Percentiles rank a stretch among this genome's conserved stretches.
These are phyloP conservation scores for Apiospora aurea DNA, from an alignment of 2,329 filamentous ascomycete genomes.

Conservation along the genomic window DNA sequence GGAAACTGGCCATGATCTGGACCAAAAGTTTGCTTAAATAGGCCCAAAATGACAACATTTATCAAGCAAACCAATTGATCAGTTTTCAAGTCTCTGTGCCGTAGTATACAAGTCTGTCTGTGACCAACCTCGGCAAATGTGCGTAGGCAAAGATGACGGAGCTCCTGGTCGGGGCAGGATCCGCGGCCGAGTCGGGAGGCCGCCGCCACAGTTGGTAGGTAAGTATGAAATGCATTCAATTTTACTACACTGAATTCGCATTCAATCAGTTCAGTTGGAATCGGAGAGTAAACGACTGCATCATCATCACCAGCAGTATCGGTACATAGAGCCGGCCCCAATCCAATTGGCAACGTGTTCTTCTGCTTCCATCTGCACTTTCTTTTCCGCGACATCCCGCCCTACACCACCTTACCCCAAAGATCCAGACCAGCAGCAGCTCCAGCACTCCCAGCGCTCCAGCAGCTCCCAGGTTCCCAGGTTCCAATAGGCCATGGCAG, in stretches of 20 bases:
- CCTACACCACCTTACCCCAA: background rate
- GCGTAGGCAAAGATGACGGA: background rate
- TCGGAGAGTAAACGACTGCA: background rate
- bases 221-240: background rate
- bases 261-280: background rate
- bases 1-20: background rate
- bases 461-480: no score
- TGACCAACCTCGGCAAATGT: background rate
- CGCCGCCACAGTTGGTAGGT: no score
- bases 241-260: background rate
- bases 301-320: background rate
- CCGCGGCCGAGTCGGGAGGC: no score
- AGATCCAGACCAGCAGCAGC: background rate
- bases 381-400: background rate
- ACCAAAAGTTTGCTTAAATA: background rate
- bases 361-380: background rate
- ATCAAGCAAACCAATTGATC: background rate
- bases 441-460: background rate
- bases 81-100: background rate
- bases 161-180: background rate
- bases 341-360: background rate
- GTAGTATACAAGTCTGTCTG: background rate
- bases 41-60: background rate
- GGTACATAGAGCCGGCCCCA: background rate
- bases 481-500: no score